A percentile compares a stretch with the other conserved stretches of the same genome.
Conservation (phyloP, 83 land plant genomes). For the Thuja plicata region DNA sequence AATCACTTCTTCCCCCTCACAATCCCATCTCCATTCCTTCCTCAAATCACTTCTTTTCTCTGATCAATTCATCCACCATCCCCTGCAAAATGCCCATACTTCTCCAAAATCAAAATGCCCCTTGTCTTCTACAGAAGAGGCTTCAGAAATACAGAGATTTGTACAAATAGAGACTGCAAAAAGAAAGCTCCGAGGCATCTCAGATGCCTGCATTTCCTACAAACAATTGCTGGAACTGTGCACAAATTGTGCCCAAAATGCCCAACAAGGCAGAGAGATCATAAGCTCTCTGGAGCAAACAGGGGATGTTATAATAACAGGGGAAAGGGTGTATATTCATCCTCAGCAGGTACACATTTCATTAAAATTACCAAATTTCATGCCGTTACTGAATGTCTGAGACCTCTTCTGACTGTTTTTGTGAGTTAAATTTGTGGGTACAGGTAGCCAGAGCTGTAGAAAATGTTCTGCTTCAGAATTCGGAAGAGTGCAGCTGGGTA, state of each 20-base stretch:
- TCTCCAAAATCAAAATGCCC: not conserved
- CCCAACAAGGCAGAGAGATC: not conserved
- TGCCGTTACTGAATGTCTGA: not conserved
- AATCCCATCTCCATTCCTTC: not conserved
- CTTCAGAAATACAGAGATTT: not conserved
- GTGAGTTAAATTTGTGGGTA: not conserved
- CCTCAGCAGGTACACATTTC: conserved; percentile 14
- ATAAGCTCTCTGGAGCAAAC: conserved; percentile 19
- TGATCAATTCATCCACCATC: not conserved
- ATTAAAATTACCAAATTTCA: not conserved
- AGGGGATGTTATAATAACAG: conserved; percentile 13
- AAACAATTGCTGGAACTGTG: conserved; percentile 37
- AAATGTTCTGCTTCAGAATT: not conserved
- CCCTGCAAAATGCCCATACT: not conserved
- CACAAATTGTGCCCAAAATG: not conserved
- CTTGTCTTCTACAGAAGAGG: not conserved
- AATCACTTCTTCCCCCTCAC: not conserved
- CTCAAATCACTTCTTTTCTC: too few relatives aligned
- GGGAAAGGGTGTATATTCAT: conserved; percentile 20
- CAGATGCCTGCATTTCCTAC: conserved; percentile 29
- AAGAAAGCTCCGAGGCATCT: conserved; percentile 23
- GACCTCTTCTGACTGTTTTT: conserved; percentile 5
- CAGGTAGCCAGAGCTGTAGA: conserved; percentile 14
- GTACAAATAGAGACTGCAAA: conserved; percentile 33
- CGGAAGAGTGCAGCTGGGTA: not conserved